phyloP scores from a whole-genome alignment of 352 stramenopile genomes.

The Phytopythium sindhum region DNA sequence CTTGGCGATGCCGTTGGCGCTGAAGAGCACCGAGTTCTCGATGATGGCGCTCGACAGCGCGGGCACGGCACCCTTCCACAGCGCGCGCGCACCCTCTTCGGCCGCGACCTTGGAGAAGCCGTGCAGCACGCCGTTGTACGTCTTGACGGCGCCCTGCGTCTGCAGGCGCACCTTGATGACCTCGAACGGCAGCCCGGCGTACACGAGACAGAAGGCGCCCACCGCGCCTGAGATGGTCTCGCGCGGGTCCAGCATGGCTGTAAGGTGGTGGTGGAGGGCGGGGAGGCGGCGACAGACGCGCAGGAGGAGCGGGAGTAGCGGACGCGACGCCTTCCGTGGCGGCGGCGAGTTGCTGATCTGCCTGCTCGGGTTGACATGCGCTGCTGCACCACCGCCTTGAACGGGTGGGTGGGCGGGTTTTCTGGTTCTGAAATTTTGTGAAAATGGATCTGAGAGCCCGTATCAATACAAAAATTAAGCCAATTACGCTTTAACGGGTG shows the following conservation, averaged over 20 bases:
- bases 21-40: constrained; percentile 90
- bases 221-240: constrained; percentile 75
- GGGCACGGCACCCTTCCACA: constrained; percentile 88
- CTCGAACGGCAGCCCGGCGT: constrained; percentile 85
- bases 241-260: constrained; percentile 60
- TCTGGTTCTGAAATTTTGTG: background rate
- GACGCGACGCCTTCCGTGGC: too few species aligned
- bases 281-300: background rate
- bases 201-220: constrained; percentile 81
- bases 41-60: constrained; percentile 86
- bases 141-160: constrained; percentile 59
- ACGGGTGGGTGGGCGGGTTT: constrained; percentile 1
- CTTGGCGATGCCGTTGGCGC: constrained; percentile 76
- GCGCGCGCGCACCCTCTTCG: constrained; percentile 63
- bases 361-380: background rate
- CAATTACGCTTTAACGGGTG: background rate
- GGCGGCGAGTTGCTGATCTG: constrained; percentile 2
- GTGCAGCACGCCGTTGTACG: constrained; percentile 63
- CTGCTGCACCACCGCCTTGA: too few species aligned
- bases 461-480: too few species aligned
- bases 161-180: constrained; percentile 85
- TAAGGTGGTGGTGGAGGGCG: background rate
- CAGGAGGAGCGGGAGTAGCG: background rate
- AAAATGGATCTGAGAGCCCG: background rate
- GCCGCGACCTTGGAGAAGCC: constrained; percentile 68